Conservation (phyloP, 768 basidiomycete genomes). For the Amanita rubescens region DNA sequence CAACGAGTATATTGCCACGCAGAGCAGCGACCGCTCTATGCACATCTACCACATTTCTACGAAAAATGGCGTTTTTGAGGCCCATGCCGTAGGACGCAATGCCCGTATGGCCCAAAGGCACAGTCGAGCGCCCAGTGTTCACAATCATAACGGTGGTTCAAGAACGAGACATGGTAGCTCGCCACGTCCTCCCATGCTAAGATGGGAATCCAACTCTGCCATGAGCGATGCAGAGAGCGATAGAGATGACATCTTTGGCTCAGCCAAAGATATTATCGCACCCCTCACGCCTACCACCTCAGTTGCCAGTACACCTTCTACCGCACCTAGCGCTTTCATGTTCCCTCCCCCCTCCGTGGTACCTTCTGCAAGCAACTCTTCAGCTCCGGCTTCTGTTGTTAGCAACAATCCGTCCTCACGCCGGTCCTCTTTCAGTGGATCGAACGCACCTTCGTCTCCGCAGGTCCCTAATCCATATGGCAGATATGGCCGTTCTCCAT, state of each 20-base stretch:
- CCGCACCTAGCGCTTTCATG: conserved; percentile 28
- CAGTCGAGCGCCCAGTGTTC: conserved; percentile 60
- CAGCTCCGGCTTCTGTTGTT: conserved; percentile 20
- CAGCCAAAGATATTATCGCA: conserved; percentile 21
- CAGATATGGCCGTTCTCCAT: conserved; percentile 76
- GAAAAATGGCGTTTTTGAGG: conserved; percentile 78
- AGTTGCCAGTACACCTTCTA: conserved; percentile 58
- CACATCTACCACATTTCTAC: conserved; percentile 84
- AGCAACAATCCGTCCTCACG: conserved; percentile 43
- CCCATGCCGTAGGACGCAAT: conserved; percentile 88
- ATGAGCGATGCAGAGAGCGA: conserved; percentile 52
- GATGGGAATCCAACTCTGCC: conserved; percentile 5
- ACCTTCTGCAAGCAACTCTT: conserved; percentile 4
- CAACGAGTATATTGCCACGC: conserved; percentile 96
- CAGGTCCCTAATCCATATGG: conserved; percentile 38
- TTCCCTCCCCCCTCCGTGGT: conserved; percentile 52
- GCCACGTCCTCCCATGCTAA: conserved; percentile 4
- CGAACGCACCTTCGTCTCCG: conserved; percentile 74
- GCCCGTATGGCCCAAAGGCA: conserved; percentile 67
- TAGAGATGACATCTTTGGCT: conserved; percentile 23
- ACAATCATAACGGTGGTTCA: conserved; percentile 20
- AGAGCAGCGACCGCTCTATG: conserved; percentile 94
- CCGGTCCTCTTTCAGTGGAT: conserved; percentile 74
- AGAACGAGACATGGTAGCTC: conserved; percentile 1
- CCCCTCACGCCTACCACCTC: conserved; percentile 64